Evolutionary conservation across 2,329 filamentous ascomycete species (phyloP), one percentile per base, ranked within the genome.

Genomic region (Tolypocladium amazonense): DNA sequence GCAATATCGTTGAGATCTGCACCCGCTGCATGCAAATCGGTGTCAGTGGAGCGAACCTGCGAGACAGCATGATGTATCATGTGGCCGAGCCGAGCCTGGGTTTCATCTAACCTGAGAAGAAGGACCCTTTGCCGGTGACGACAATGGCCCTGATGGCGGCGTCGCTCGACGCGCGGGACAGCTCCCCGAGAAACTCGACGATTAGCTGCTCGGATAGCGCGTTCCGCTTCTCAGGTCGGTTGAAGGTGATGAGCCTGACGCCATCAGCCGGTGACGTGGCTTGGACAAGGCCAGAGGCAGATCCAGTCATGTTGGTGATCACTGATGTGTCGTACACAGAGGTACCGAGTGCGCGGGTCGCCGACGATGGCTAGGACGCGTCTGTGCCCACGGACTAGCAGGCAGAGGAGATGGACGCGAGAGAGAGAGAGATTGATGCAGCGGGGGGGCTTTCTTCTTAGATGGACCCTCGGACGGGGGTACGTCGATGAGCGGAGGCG

Each of bases 171-270:
- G 64, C 63, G 23, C 52, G 58, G 56, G 56, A 65, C 41, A 73
- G 66, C 57, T 66, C 64, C 12, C 56, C 62, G 20, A 77, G 66
- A 5, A 83, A 69, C 55, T 81, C 73, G 59, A 68, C 65, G 63
- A 82, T 79, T 71, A 84, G 77, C 55, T 70, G 68, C 59, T 76
- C 73, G 2, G 81, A 84, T 60, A 86, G 77, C 12, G 83, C 82
- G 73, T 86, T 86, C 59, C 81, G 76, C 68, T 85, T 84, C 54
- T 76, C 73, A 2, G 80, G 82, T 3, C 83, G 76, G 69, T 82
- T 80, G 61, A 84, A 69, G 18, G 77, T 76, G 59, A 85, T 65
- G 35, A 82, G 67, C 38, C 79, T 73, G 33, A 83, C 74, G 56
- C 72, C 75, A 27, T 69, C 59, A 27, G 55, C 54, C 33, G 62